Evolutionary conservation across 495 filamentous ascomycete genomes (phyloP), one percentile per base, ranked within the genome.

Genomic region (Neurospora sp.): DNA sequence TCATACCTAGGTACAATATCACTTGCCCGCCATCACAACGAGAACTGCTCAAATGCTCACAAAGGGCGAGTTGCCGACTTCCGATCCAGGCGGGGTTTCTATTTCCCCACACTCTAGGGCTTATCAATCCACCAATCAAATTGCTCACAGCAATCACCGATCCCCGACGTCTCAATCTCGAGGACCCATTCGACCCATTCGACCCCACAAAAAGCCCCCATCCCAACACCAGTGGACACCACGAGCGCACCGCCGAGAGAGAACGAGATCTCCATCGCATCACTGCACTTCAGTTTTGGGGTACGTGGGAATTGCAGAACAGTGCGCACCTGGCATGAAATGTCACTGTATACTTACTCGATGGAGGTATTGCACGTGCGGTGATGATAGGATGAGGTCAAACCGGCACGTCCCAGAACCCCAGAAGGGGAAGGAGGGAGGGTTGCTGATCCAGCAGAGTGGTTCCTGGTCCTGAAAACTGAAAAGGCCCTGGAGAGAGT

Each of bases 1-100:
- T 59, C 48, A 59, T 8, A 45, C 42, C 31, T 35, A 35, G 31
- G 31, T 35, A 35, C 31, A 45, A 45, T 20, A 45, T 53, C 45
- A 40, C 35, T 70, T 72, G 31, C 40, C 40, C 16, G 22, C 39
- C 7, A 40, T 35, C 70, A 44, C 44, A n/a, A 65, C 10, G 1
- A 38, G 35, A 35, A 16, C 38, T 31, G 69, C 37, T 68, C 72
- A 70, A 31, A 20, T 39, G 70, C 70, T 41, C 59, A 53, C 31
- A 53, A 68, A 40, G 41, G 38, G 69, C 69, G 41, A 73, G 71
- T 68, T 73, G 71, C 71, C 71, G 71, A 73, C 71, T 40, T 35
- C 71, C 71, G 71, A 70, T 70, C 41, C 35, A 70, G 17, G 44
- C 22, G 41, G 17, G 27, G 71, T 61, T 31, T 31, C 31, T 40